Evolutionary conservation across 1,139 yeast genomes (phyloP).

Genomic region (Suhomyces yuchorum): DNA sequence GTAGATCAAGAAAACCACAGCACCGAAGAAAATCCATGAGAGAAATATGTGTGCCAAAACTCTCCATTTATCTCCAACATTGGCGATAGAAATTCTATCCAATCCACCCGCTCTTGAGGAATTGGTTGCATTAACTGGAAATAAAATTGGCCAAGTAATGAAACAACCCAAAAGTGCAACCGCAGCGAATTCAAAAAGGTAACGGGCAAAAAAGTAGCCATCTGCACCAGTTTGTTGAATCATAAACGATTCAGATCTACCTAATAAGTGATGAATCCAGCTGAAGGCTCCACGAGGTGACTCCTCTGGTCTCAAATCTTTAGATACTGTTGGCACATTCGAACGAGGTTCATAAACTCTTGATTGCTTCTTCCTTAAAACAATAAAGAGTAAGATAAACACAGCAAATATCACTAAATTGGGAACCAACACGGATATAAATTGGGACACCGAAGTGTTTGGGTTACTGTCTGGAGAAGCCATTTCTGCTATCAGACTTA

Average conservation of each 20-base stretch:
- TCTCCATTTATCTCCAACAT: slow-evolving; percentile 59
- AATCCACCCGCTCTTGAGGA: slow-evolving; percentile 58
- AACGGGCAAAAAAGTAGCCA: slow-evolving; percentile 85
- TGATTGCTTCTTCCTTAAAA: slow-evolving; percentile 61
- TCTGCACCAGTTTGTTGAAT: slow-evolving; percentile 84
- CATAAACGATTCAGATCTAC: slow-evolving; percentile 64
- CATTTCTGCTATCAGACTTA: neutral
- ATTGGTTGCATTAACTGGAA: slow-evolving; percentile 87
- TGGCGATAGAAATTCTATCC: slow-evolving; percentile 61
- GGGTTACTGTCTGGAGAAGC: slow-evolving; percentile 2
- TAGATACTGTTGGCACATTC: slow-evolving; percentile 42
- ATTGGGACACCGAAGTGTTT: slow-evolving; percentile 41
- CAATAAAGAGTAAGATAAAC: slow-evolving; percentile 60
- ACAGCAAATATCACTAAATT: slow-evolving; percentile 52
- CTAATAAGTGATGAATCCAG: slow-evolving; percentile 57
- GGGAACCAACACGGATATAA: slow-evolving; percentile 43
- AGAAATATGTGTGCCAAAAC: slow-evolving; percentile 72
- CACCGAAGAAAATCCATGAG: slow-evolving; percentile 68
- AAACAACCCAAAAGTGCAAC: slow-evolving; percentile 66
- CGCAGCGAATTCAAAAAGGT: slow-evolving; percentile 61
- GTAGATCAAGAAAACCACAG: slow-evolving; percentile 61
- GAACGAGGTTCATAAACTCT: slow-evolving; percentile 85
- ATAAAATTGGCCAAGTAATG: slow-evolving; percentile 70
- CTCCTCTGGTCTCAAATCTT: slow-evolving; percentile 50
- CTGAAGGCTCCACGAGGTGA: slow-evolving; percentile 56